phyloP scores from a whole-genome alignment of 1,139 yeast genomes.

The Yamadazyma atlantica region DNA sequence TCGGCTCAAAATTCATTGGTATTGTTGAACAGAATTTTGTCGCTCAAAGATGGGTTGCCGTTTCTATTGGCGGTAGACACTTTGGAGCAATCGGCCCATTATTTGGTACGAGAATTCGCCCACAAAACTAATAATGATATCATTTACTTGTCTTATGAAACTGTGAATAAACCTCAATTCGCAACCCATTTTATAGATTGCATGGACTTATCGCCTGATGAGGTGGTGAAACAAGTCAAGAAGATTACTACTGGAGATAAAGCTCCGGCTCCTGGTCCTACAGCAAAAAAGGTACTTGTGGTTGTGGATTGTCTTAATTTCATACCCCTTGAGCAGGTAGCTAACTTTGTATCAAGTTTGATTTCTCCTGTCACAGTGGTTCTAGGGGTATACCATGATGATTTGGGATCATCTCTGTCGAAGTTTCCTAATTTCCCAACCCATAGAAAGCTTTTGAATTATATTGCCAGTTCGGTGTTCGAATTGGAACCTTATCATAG shows the following conservation, averaged over 20 bases:
- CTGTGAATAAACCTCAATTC: slow-evolving; percentile 49
- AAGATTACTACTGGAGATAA: slow-evolving; percentile 4
- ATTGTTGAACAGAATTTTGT: slow-evolving; percentile 58
- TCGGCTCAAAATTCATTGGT: slow-evolving; percentile 56
- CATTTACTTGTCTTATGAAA: slow-evolving; percentile 64
- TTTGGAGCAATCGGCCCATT: slow-evolving; percentile 62
- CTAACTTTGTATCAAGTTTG: slow-evolving; percentile 53
- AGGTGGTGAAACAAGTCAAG: slow-evolving; percentile 25
- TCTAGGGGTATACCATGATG: slow-evolving; percentile 61
- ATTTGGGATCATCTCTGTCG: slow-evolving; percentile 20
- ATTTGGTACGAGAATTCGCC: slow-evolving; percentile 57
- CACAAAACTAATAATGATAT: slow-evolving; percentile 22
- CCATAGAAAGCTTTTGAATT: slow-evolving; percentile 49
- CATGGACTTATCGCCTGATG: slow-evolving; percentile 20
- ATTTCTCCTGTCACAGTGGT: slow-evolving; percentile 56
- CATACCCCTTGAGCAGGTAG: slow-evolving; percentile 45
- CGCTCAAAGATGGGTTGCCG: slow-evolving; percentile 72
- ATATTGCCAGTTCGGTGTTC: slow-evolving; percentile 71
- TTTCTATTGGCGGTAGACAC: slow-evolving; percentile 69
- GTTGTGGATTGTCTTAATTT: slow-evolving; percentile 72
- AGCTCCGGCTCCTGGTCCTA: neutral
- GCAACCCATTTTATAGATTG: slow-evolving; percentile 54
- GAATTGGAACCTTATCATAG: slow-evolving; percentile 49
- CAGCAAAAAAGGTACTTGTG: slow-evolving; percentile 32
- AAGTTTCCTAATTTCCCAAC: slow-evolving; percentile 48